Conservation (phyloP, 768 basidiomycete species). For the Asterophora parasitica region DNA sequence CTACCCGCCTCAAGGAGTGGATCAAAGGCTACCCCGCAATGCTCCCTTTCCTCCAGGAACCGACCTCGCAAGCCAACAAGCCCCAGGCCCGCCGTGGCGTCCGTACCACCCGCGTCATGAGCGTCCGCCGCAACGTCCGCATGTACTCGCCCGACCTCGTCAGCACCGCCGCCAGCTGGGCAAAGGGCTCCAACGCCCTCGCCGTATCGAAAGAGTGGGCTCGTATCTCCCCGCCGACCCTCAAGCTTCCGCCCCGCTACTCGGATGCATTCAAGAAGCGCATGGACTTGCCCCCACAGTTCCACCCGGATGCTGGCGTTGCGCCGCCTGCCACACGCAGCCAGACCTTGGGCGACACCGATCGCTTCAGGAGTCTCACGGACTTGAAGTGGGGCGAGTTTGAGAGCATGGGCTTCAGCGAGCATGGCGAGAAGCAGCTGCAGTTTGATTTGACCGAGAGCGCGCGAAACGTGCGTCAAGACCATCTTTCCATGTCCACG, state of each 20-base stretch:
- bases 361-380: conserved; percentile 74
- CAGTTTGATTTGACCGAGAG: conserved; percentile 92
- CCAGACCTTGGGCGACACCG: conserved; percentile 32
- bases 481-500: too few species aligned
- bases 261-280: conserved; percentile 73
- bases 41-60: conserved; percentile 55
- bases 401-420: conserved; percentile 76
- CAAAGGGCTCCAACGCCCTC: conserved; percentile 25
- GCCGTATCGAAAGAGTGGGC: conserved; percentile 69
- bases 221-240: conserved; percentile 56
- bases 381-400: conserved; percentile 93
- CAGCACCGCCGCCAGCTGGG: conserved; percentile 51
- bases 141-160: conserved; percentile 88
- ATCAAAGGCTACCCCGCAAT: conserved; percentile 84
- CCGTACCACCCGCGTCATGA: conserved; percentile 70
- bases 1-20: conserved; percentile 86
- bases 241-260: conserved; percentile 62
- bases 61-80: conserved; percentile 25
- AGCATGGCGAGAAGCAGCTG: conserved; percentile 62
- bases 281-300: conserved; percentile 60
- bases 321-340: conserved; percentile 22
- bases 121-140: conserved; percentile 75
- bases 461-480: conserved; percentile 53
- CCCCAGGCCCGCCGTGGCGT: conserved; percentile 72
- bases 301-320: conserved; percentile 49